Percentiles rank a stretch among this genome's conserved stretches.
These are phyloP conservation scores for Exophiala lecanii-corni DNA, from an alignment of 2,329 filamentous ascomycete genomes.

Conservation along the genomic window DNA sequence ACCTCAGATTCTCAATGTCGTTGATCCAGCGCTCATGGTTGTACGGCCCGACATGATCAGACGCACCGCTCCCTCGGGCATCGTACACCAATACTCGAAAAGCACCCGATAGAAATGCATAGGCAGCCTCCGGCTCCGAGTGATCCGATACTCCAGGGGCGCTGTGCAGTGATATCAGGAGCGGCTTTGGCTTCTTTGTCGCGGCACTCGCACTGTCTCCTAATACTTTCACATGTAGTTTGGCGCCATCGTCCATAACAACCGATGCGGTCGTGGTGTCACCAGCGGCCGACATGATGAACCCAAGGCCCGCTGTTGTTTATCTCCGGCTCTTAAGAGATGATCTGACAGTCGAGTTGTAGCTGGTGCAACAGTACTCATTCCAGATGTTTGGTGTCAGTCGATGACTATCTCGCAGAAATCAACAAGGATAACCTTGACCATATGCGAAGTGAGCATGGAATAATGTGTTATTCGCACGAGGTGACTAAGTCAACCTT, in stretches of 20 bases:
- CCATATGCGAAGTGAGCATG: too few relatives aligned
- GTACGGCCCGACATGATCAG: slow-evolving; percentile 7
- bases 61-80: slow-evolving; percentile 13
- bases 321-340: too few relatives aligned
- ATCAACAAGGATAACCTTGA: too few relatives aligned
- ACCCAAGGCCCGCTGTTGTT: too few relatives aligned
- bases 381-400: too few relatives aligned
- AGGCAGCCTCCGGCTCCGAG: slow-evolving; percentile 8
- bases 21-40: slow-evolving; percentile 16
- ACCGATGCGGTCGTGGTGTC: slow-evolving; percentile 3
- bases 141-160: slow-evolving; percentile 11
- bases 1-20: slow-evolving; percentile 16
- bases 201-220: neutral
- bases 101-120: slow-evolving; percentile 3
- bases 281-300: neutral
- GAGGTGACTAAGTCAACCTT: too few relatives aligned
- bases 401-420: too few relatives aligned
- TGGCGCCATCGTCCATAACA: slow-evolving; percentile 14
- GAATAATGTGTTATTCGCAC: too few relatives aligned
- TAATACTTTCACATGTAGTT: slow-evolving; percentile 11
- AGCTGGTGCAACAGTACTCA: neutral
- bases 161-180: slow-evolving; percentile 15
- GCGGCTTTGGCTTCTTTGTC: slow-evolving; percentile 11
- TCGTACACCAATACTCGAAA: slow-evolving; percentile 17
- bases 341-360: slow-evolving; percentile 32